Evolutionary conservation across 805 yeast species (phyloP).

Genomic region (Saccharomycopsis javanensis): DNA sequence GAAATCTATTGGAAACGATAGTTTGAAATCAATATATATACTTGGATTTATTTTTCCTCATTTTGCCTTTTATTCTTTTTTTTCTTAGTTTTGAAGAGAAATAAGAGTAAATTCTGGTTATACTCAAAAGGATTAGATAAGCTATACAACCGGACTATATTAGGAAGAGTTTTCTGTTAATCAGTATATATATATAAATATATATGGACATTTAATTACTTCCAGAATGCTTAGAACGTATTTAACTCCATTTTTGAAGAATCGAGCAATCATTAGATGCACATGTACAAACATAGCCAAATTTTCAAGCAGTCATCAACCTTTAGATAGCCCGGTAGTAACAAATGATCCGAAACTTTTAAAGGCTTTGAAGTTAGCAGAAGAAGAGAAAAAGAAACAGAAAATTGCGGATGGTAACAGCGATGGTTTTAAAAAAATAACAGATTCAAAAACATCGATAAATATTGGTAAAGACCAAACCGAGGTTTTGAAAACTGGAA

Average conservation of each 20-base stretch:
- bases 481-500: background rate
- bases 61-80: too few relatives aligned
- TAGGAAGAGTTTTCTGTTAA: too few relatives aligned
- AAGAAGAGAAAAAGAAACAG: background rate
- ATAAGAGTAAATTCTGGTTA: too few relatives aligned
- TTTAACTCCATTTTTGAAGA: background rate
- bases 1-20: too few relatives aligned
- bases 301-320: background rate
- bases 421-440: background rate
- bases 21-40: too few relatives aligned
- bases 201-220: too few relatives aligned
- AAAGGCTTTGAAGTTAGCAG: background rate
- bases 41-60: too few relatives aligned
- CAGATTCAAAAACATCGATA: background rate
- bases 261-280: background rate
- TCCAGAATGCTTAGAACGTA: background rate
- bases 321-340: background rate
- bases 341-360: background rate
- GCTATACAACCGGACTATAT: too few relatives aligned
- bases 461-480: background rate
- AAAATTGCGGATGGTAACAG: background rate
- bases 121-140: too few relatives aligned
- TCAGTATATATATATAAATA: too few relatives aligned
- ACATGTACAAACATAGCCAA: background rate
- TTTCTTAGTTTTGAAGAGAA: too few relatives aligned